Conservation (phyloP, 1,284 basidiomycete species). For the Porodaedalea pini region DNA sequence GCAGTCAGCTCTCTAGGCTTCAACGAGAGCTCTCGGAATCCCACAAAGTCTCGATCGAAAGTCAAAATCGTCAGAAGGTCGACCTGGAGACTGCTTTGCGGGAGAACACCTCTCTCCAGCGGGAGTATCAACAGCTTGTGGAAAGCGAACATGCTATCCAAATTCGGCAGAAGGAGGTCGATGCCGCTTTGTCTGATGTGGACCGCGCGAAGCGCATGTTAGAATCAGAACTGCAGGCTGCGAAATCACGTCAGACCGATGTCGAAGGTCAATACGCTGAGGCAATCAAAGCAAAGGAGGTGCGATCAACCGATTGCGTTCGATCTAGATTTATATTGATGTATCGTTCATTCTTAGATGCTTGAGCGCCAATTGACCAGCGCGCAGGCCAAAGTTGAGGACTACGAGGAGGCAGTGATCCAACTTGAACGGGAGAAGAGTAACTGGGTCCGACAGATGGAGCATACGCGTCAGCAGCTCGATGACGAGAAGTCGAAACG, state of each 20-base stretch:
- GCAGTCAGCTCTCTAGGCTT: slow-evolving; percentile 60
- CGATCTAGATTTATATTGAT: slow-evolving; percentile 13
- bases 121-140: slow-evolving; percentile 61
- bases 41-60: slow-evolving; percentile 54
- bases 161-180: slow-evolving; percentile 49
- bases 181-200: slow-evolving; percentile 53
- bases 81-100: slow-evolving; percentile 60
- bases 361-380: slow-evolving; percentile 74
- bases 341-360: slow-evolving; percentile 37
- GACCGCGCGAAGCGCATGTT: slow-evolving; percentile 69
- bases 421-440: slow-evolving; percentile 81
- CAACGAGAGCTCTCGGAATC: slow-evolving; percentile 60
- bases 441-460: slow-evolving; percentile 69
- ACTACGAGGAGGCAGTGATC: slow-evolving; percentile 84
- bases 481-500: slow-evolving; percentile 69
- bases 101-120: slow-evolving; percentile 55
- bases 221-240: slow-evolving; percentile 72
- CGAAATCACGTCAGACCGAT: slow-evolving; percentile 72
- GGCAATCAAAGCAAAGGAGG: slow-evolving; percentile 67
- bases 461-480: slow-evolving; percentile 62
- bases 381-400: slow-evolving; percentile 74
- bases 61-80: slow-evolving; percentile 63
- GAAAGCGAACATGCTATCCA: slow-evolving; percentile 53
- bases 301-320: slow-evolving; percentile 31
- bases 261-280: slow-evolving; percentile 66